Percentiles rank a stretch among this genome's conserved stretches.
phyloP scores from a whole-genome alignment of 1,284 basidiomycete species.

The Ustilago trichophora region DNA sequence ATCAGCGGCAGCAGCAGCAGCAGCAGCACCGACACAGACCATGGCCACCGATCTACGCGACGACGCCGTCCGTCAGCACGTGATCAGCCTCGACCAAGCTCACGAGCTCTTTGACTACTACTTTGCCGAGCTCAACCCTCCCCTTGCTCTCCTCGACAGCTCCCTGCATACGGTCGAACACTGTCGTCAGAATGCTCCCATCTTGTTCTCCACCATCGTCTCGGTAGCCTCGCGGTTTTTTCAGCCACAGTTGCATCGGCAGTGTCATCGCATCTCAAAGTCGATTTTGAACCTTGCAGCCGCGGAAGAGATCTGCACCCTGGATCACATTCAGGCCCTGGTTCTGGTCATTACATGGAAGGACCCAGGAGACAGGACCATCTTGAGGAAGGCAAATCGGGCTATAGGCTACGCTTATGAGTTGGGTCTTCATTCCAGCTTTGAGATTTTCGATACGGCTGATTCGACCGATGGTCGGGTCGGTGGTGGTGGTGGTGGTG shows the following conservation, averaged over 20 bases:
- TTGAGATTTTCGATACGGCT: slow-evolving; percentile 7
- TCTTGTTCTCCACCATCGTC: slow-evolving; percentile 81
- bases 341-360: slow-evolving; percentile 86
- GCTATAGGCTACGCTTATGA: slow-evolving; percentile 66
- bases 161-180: slow-evolving; percentile 69
- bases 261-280: slow-evolving; percentile 75
- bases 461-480: background rate
- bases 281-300: slow-evolving; percentile 77
- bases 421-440: slow-evolving; percentile 56
- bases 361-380: slow-evolving; percentile 68
- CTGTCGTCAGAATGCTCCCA: slow-evolving; percentile 77
- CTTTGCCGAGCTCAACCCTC: slow-evolving; percentile 49
- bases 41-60: slow-evolving; percentile 32
- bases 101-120: slow-evolving; percentile 38
- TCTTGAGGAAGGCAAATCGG: slow-evolving; percentile 63
- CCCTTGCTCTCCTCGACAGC: slow-evolving; percentile 65
- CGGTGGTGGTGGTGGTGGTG: background rate
- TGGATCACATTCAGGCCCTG: slow-evolving; percentile 84
- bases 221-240: slow-evolving; percentile 87
- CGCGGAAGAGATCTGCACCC: slow-evolving; percentile 76
- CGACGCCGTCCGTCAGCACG: slow-evolving; percentile 31
- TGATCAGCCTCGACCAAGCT: slow-evolving; percentile 32
- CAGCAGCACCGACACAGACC: background rate
- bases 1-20: too few relatives aligned
- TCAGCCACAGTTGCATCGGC: slow-evolving; percentile 75